Evolutionary conservation across 305 asterid genomes (phyloP).

Genomic region (Solanum hybrid): DNA sequence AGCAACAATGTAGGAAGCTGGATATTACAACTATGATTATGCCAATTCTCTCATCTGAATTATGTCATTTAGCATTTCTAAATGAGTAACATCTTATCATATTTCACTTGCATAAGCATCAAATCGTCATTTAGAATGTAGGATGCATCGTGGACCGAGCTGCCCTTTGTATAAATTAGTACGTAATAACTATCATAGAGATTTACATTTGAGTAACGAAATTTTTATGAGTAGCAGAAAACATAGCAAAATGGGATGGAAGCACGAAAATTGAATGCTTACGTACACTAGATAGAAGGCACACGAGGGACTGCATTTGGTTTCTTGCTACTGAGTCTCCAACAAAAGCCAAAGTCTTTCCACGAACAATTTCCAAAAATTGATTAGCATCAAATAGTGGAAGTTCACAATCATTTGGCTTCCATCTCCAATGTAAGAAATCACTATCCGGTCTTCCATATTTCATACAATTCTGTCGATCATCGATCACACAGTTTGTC

Average conservation of each 20-base stretch:
- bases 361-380: conserved; percentile 13
- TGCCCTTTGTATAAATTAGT: background rate
- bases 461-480: conserved; percentile 25
- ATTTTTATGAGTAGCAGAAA: no score
- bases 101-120: no score
- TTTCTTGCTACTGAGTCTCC: conserved; percentile 7
- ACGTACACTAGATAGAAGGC: conserved; percentile 15
- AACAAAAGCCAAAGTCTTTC: conserved; percentile 19
- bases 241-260: background rate
- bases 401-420: conserved; percentile 17
- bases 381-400: conserved; percentile 12
- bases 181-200: background rate
- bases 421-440: conserved; percentile 22
- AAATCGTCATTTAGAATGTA: no score
- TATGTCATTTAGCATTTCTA: no score
- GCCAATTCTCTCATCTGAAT: background rate
- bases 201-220: background rate
- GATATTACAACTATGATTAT: background rate
- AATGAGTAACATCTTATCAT: no score
- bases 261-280: background rate
- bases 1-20: background rate
- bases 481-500: conserved; percentile 15
- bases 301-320: background rate
- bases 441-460: conserved; percentile 13
- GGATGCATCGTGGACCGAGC: background rate